Evolutionary conservation across 139 green algal species (phyloP).

Genomic region (Astrephomene gubernaculifera): DNA sequence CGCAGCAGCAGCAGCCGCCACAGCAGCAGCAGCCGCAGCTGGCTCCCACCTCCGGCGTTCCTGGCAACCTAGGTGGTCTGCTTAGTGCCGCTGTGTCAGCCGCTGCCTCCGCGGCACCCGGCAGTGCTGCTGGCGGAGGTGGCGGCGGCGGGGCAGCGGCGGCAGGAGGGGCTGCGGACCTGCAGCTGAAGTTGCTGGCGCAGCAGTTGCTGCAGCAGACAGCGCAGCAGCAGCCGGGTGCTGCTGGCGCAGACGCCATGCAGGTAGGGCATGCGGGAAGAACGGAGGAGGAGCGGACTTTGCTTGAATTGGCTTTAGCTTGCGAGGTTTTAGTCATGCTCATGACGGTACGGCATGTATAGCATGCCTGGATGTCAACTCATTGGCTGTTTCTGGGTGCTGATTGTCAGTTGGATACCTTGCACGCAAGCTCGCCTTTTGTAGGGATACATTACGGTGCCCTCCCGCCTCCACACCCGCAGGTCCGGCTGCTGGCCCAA

Average conservation of each 20-base stretch:
- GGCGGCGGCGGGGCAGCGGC: neutral
- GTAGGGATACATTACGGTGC: too few relatives aligned
- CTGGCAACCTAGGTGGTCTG: conserved; percentile 23
- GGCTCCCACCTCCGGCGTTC: neutral
- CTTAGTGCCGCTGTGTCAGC: neutral
- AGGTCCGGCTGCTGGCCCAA: neutral
- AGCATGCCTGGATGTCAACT: too few relatives aligned
- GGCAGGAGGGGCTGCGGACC: too few relatives aligned
- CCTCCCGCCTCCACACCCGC: neutral
- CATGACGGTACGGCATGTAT: too few relatives aligned
- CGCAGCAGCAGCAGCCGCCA: neutral
- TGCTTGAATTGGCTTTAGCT: too few relatives aligned
- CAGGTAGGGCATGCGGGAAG: too few relatives aligned
- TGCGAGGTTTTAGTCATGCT: too few relatives aligned
- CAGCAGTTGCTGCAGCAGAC: conserved; percentile 43
- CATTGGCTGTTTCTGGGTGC: too few relatives aligned
- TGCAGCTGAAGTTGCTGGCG: conserved; percentile 28
- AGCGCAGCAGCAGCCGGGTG: neutral
- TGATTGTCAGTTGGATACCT: too few relatives aligned
- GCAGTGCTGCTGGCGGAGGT: conserved; percentile 2
- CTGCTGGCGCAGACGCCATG: neutral
- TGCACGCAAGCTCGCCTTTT: too few relatives aligned
- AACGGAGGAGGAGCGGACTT: too few relatives aligned
- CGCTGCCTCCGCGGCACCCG: neutral
- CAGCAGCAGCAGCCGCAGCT: neutral